Evolutionary conservation across 1,139 yeast species (phyloP).

Genomic region (Spathaspora sp.): DNA sequence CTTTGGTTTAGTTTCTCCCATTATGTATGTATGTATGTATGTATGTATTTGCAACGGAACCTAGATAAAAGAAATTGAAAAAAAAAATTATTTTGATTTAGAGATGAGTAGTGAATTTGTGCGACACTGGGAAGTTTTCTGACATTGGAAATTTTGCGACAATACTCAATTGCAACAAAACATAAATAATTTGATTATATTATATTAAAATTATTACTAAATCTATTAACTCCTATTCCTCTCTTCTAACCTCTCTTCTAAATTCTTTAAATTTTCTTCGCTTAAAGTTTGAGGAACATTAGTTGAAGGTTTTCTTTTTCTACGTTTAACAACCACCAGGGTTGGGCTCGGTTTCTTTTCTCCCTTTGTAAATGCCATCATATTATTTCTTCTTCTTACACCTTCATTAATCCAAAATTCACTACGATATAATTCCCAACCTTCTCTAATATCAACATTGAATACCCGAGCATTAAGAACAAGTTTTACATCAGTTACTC

Average conservation of each 20-base stretch:
- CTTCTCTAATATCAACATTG: slow-evolving; percentile 80
- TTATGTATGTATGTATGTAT: not conserved
- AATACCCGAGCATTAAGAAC: slow-evolving; percentile 81
- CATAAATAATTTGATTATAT: too few relatives aligned
- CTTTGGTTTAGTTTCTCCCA: slow-evolving; percentile 1
- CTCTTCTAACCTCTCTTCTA: not conserved
- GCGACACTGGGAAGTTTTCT: not conserved
- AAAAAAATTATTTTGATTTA: slow-evolving; percentile 1
- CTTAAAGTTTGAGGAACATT: slow-evolving; percentile 19
- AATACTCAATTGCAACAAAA: not conserved
- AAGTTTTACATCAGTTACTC: slow-evolving; percentile 59
- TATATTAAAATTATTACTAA: too few relatives aligned
- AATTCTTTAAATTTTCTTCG: slow-evolving; percentile 28
- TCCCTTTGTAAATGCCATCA: slow-evolving; percentile 33
- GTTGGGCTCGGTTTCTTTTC: slow-evolving; percentile 10
- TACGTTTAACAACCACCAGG: slow-evolving; percentile 29
- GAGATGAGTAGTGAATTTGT: slow-evolving; percentile 3
- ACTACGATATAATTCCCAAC: slow-evolving; percentile 92
- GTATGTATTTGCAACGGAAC: not conserved
- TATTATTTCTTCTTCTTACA: slow-evolving; percentile 56
- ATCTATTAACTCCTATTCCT: not conserved
- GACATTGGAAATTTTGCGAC: not conserved
- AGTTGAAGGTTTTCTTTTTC: slow-evolving; percentile 32
- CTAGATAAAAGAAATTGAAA: slow-evolving; percentile 2
- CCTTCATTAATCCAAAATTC: slow-evolving; percentile 93